Evolutionary conservation across 352 stramenopile species (phyloP), one percentile per base, ranked within the genome.

Genomic region (Plasmopara halstedii): DNA sequence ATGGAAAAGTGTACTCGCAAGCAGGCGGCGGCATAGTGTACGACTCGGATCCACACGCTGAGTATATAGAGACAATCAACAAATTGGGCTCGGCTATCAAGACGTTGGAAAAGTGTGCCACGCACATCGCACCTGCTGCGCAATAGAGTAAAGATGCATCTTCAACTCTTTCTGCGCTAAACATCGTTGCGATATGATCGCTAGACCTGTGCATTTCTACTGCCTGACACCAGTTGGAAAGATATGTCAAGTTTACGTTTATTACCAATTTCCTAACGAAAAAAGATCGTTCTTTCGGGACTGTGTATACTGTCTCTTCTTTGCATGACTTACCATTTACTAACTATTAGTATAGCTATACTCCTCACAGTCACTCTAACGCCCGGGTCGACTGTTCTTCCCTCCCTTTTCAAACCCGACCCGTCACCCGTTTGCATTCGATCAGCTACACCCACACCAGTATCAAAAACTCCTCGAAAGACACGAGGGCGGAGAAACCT

Each of bases 11-110:
- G 17, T 93, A 95, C 63, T 76, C 67, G 38, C 84, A 95, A 55
- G 82, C 84, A 1, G 84, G 84, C 26, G 84, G 80, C 25, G 84
- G 84, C 50, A 94, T 95, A 46, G 84, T 95, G 19, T 92, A 87
- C 64, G 84, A 95, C 66, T 95, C 84, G 55, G 76, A 93, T 64
- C 78, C 82, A 17, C 59, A 72, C 18, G 77, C 71, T 32, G 84
- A 95, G 70, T 94, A 94, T 68, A 73, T 84, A 44, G 84, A 95
- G 64, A 95, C 84, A 2, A 60, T 95, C 20, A 95, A 93, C 70
- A 95, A 95, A 54, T 56, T 94, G 17, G 80, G 72, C 32, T 91
- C 81, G 48, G 66, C 78, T 5, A 63, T 94, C 42, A 85, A 85
- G 42, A 94, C 83, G 11, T 67, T 94, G 33, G 80, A 94, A 49